phyloP scores from a whole-genome alignment of 352 stramenopile species.

The Phytophthora uliginosa region DNA sequence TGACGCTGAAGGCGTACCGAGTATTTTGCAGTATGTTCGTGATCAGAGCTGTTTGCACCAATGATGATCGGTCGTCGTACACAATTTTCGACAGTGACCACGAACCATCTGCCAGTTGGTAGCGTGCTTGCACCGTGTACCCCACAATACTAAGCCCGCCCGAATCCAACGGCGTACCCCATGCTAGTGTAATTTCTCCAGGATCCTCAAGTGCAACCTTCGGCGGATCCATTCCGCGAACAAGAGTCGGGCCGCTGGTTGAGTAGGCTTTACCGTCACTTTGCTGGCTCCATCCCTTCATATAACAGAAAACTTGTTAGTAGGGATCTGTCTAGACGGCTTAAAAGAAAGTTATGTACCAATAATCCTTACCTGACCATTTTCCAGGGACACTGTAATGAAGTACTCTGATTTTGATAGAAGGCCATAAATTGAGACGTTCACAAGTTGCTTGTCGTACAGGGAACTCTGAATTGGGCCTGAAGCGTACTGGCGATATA shows the following conservation, averaged over 20 bases:
- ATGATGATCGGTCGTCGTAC: slow-evolving; percentile 50
- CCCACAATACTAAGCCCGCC: slow-evolving; percentile 57
- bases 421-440: slow-evolving; percentile 42
- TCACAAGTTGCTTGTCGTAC: slow-evolving; percentile 23
- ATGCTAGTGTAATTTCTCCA: slow-evolving; percentile 55
- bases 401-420: slow-evolving; percentile 49
- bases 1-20: slow-evolving; percentile 57
- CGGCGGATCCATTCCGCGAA: slow-evolving; percentile 36
- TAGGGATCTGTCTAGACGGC: not conserved
- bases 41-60: slow-evolving; percentile 32
- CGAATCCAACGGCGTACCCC: slow-evolving; percentile 49
- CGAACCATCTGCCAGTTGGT: slow-evolving; percentile 31
- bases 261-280: slow-evolving; percentile 34
- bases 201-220: slow-evolving; percentile 48
- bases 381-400: slow-evolving; percentile 31
- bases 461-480: slow-evolving; percentile 9
- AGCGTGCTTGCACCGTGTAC: slow-evolving; percentile 46
- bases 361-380: slow-evolving; percentile 21
- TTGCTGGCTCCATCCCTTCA: slow-evolving; percentile 47
- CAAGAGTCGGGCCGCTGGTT: slow-evolving; percentile 44
- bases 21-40: slow-evolving; percentile 47
- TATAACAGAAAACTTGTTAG: slow-evolving; percentile 16
- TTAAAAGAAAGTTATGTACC: not conserved
- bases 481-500: slow-evolving; percentile 25
- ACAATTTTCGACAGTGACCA: slow-evolving; percentile 45